Evolutionary conservation across 192 early-diverging fungal genomes (phyloP), one percentile per base, ranked within the genome.

Genomic region (Coemansia sp.): DNA sequence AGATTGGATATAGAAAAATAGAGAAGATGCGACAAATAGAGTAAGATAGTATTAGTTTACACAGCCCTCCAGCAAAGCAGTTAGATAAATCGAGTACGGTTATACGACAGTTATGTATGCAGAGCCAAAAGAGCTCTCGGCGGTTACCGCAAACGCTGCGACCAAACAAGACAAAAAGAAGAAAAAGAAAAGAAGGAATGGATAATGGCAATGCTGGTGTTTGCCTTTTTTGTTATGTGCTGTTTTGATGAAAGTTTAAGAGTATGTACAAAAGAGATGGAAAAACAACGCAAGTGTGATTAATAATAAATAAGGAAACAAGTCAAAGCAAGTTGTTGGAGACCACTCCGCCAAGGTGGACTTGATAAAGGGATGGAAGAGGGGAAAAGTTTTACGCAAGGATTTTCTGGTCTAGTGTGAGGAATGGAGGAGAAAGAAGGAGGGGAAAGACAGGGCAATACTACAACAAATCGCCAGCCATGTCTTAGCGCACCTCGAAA

Each of bases 381-480:
- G 39, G 39, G 39, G 57, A n/a, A 37, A 59, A 40, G 11, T 59
- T 59, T 59, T 59, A 22, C 19, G 10, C 37, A 59, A 22, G 57
- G 57, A 59, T 59, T 59, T 37, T 41, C 39, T 59, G 57, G 57
- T 59, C 57, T 59, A 59, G 57, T 59, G 57, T 40, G 57, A 59
- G 39, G 39, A 59, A 6, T 36, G 39, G 39, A 40, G 51, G 21
- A 22, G 57, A 59, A 37, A 59, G 39, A 41, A 59, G 32, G 1
- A 32, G 32, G 32, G 32, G 32, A 57, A 59, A 59, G 16, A 37
- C 36, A 12, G 19, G 22, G 57, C 39, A 41, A 59, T 41, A 18
- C 39, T 59, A 40, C 32, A 32, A 32, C 2, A 59, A 59, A 59
- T 41, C 57, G 26, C 36, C 57, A 18, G 57, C 40, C 40, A 59